A percentile compares a stretch with the other conserved stretches of the same genome.
Conservation (phyloP, 2,329 filamentous ascomycete genomes). For the Oidium heveae region DNA sequence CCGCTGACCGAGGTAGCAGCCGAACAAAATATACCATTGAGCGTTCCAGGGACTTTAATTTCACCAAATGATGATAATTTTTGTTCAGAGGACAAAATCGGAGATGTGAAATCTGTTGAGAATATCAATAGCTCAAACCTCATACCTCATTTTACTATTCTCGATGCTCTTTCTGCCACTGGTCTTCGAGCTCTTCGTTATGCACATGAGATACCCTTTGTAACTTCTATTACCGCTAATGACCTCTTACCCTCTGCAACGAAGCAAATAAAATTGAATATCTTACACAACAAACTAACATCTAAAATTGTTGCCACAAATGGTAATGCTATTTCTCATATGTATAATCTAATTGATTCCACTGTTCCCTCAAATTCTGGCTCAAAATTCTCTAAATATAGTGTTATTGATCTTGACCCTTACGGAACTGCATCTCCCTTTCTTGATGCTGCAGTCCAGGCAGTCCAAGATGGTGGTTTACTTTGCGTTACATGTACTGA, state of each 20-base stretch:
- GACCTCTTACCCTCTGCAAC: conserved; percentile 61
- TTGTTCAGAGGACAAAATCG: neutral
- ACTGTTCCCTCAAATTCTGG: conserved; percentile 11
- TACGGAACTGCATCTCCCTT: conserved; percentile 89
- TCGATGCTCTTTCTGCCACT: conserved; percentile 85
- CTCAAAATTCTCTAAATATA: conserved; percentile 32
- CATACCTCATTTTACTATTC: conserved; percentile 38
- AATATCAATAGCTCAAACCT: neutral
- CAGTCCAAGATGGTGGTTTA: conserved; percentile 57
- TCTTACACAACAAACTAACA: conserved; percentile 54
- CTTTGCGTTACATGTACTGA: conserved; percentile 94
- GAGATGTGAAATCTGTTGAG: neutral
- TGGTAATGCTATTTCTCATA: conserved; percentile 69
- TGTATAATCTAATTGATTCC: conserved; percentile 51
- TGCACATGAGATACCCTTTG: conserved; percentile 68
- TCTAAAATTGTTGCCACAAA: conserved; percentile 47
- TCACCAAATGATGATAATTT: neutral
- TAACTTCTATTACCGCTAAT: conserved; percentile 65
- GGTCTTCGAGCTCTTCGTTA: conserved; percentile 80
- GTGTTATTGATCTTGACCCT: conserved; percentile 89
- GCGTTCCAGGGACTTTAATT: neutral
- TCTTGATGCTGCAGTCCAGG: conserved; percentile 71
- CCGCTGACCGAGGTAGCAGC: neutral
- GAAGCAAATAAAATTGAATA: conserved; percentile 60
- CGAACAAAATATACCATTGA: too few relatives aligned